phyloP scores from a whole-genome alignment of 176 grass and related monocot genomes.

The Carex littledalei region DNA sequence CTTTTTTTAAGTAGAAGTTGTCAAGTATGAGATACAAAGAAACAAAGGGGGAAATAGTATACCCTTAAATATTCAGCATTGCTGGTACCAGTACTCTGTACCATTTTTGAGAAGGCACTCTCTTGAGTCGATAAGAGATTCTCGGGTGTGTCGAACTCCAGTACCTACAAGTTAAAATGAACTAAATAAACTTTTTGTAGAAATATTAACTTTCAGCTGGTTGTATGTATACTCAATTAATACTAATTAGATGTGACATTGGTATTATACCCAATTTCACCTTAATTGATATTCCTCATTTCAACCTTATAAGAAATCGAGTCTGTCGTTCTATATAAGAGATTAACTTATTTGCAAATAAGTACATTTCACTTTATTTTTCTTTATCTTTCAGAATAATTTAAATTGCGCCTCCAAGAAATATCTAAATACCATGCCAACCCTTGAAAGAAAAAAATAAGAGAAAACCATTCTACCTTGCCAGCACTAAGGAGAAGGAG shows the following conservation, averaged over 20 bases:
- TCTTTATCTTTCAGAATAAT: neutral
- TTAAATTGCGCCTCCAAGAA: neutral
- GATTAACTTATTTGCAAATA: neutral
- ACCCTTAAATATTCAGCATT: conserved; percentile 97
- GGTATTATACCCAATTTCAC: neutral
- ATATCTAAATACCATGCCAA: neutral
- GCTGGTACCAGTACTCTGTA: conserved; percentile 87
- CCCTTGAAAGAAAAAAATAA: neutral
- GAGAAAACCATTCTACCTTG: conserved; percentile 34
- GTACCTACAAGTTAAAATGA: conserved; percentile 46
- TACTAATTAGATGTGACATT: neutral
- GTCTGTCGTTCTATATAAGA: neutral
- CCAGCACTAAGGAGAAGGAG: conserved; percentile 85
- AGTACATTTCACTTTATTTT: neutral
- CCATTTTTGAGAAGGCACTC: conserved; percentile 97
- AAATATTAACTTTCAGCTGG: neutral
- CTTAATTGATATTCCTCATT: neutral
- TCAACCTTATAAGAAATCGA: neutral
- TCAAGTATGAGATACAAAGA: neutral
- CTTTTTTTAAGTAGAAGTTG: neutral
- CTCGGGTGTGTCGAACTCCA: conserved; percentile 88
- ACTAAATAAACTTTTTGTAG: neutral
- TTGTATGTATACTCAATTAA: neutral
- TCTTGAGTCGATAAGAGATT: conserved; percentile 77
- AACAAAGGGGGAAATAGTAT: neutral